Base-by-base conservation (phyloP, 2,329 filamentous ascomycete species). In the Phyllosticta citribraziliensis region DNA sequence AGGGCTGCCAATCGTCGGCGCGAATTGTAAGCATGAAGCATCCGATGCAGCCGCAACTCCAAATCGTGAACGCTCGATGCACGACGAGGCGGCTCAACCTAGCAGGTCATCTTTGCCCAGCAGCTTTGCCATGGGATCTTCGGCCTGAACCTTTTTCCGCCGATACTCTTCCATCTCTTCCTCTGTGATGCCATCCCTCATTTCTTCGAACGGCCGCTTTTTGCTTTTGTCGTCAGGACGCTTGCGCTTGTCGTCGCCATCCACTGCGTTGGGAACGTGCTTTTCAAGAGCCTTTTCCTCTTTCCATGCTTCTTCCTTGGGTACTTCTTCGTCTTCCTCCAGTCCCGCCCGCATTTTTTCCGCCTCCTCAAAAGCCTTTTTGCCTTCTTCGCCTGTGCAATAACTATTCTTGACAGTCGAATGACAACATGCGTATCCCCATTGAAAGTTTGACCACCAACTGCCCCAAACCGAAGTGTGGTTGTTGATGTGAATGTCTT, bases 361-460 rank as follows among this genome's bases (percentile, higher is more conserved):
- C 0, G 89, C 86, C 61, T 89, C 87, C 67, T 92, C 87, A 74
- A 89, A 91, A 1, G 91, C 92, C 64, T 77, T 78, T 73, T 86
- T 95, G 40, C 94, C 94, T 62, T 89, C 89, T 63, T 94, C 90
- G 25, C 94, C 94, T 0, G 93, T 97, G 74, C 94, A 99, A 70
- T 97, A 99, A 69, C 91, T 96, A 75, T 99, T 97, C 76, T 96
- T 97, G 64, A 96, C 84, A 22, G 86, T 87, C 0, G 91, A 96
- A 72, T 95, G 91, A 78, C 94, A 99, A 74, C 94, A 99, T 22
- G 89, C 84, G 74, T 96, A 99, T 1, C 94, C 94, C 94, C 94
- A 99, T 74, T 88, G 84, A 76, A 97, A 97, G 70, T 90, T 86
- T 58, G 86, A 84, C 94, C 94, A 99, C 94, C 94, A 99, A 69